Evolutionary conservation across 1,284 basidiomycete genomes (phyloP), one percentile per base, ranked within the genome.

Genomic region (Marasmius tenuissimus): DNA sequence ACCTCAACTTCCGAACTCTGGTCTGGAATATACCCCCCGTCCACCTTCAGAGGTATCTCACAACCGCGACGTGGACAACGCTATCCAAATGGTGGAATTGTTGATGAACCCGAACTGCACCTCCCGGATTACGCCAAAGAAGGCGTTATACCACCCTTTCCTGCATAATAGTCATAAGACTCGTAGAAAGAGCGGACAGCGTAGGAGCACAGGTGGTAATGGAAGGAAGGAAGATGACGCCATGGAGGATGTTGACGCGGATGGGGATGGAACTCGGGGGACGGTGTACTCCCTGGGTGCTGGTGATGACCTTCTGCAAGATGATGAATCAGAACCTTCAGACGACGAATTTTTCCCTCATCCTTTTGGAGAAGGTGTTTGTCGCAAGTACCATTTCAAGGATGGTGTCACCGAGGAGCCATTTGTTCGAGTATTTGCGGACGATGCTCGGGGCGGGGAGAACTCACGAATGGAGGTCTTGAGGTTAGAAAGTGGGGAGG

Each of bases 81-180:
- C 89, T 1, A 80, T 96, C 57, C 87, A 91, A 69, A 81, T 98
- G 12, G 81, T 94, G 54, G 85, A 87, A 60, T 76, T 81, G 58
- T 74, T 93, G 34, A 81, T 98, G 70, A 80, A 91, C 27, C 85
- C 92, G 0, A 91, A 94, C 69, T 85, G 87, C 8, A 89, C 87
- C 48, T 85, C 83, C 55, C 86, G 95, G 10, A 82, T 89, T 58
- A 94, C 92, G 1, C 92, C 95, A 1, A 81, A 83, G 8, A 78
- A 84, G 9, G 93, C 92, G 5, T 79, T 97, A 57, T 83, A 85
- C 63, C 94, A 97, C 71, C 81, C 84, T 0, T 97, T 96, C 75
- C 80, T 97, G 34, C 68, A 76, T 35, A 74, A 72, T 1, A 51
- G 58, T 18, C 38, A 50, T 7, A 47, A 51, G 35, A 22, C 35